phyloP scores from a whole-genome alignment of 179 eudicot species.

The Monotropa hypopitys region DNA sequence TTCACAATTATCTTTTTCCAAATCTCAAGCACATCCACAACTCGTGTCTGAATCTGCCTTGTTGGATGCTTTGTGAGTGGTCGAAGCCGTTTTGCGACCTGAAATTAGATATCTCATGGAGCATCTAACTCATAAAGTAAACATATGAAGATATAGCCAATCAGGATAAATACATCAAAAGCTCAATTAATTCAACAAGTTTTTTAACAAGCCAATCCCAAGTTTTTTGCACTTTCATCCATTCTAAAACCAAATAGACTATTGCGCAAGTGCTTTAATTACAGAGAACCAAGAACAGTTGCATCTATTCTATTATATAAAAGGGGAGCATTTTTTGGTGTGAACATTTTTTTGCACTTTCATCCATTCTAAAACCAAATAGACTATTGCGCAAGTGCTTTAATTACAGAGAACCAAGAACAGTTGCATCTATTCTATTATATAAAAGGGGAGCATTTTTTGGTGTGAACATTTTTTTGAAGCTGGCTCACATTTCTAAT shows the following conservation, averaged over 20 bases:
- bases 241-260: not conserved
- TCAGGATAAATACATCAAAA: not conserved
- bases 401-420: not conserved
- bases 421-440: too few species aligned
- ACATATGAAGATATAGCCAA: not conserved
- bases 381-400: not conserved
- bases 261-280: not conserved
- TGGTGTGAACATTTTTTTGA: too few species aligned
- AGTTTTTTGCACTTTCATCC: not conserved
- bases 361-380: not conserved
- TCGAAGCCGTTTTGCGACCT: slow-evolving; percentile 51
- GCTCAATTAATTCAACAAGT: not conserved
- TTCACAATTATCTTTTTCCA: slow-evolving; percentile 52
- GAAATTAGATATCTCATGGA: slow-evolving; percentile 2
- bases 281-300: not conserved
- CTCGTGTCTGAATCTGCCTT: slow-evolving; percentile 38
- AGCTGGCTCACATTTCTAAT: too few species aligned
- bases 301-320: too few species aligned
- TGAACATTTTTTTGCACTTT: not conserved
- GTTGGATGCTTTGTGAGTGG: slow-evolving; percentile 58
- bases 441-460: too few species aligned
- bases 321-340: too few species aligned
- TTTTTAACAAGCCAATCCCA: not conserved
- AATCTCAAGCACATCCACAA: slow-evolving; percentile 40
- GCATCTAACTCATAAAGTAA: not conserved